Evolutionary conservation across 306 rosid genomes (phyloP), one percentile per base, ranked within the genome.

Genomic region (Astragalus membranaceus): DNA sequence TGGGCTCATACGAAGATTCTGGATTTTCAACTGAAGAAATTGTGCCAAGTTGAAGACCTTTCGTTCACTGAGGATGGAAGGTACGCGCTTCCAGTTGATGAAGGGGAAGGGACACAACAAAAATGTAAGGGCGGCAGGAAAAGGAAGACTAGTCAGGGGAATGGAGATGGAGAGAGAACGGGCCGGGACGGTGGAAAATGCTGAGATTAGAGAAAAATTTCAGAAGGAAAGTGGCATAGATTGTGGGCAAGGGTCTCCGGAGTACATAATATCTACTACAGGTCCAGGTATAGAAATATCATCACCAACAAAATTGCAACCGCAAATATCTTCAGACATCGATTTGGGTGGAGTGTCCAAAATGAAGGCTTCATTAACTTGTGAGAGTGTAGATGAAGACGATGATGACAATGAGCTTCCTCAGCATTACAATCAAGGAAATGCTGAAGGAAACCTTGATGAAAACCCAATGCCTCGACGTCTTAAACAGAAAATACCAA

Each of bases 1-100:
- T 55, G 58, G 81, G 81, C 85, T 1, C 88, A 84, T 70, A 14
- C 2, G 16, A 80, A 33, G 65, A 74, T 84, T 70, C 48, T 84
- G 36, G 36, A 66, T 54, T 1, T 60, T 63, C 83, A 84, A 42
- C 8, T 84, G 46, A 47, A 23, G 33, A 78, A 20, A 23, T 76
- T 84, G 65, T 66, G 85, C 36, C n/a, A 48, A 42, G 23, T 2
- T 26, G 52, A 39, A 61, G 83, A 84, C 54, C n/a, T 84, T 36
- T 44, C 5, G 10, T 33, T 63, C 12, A 58, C 20, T 2, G 69
- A 42, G 15, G 33, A 14, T 35, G 69, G 69, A 5, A 78, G 72
- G 58, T 78, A 78, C 44, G 74, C 8, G 76, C 43, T 65, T 44
- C n/a, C 29, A 15, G 57, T 3, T 14, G 41, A 23, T 11, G 64